These are phyloP conservation scores for Aspergillus affinis DNA, from an alignment of 495 filamentous ascomycete genomes.

Conservation along the genomic window DNA sequence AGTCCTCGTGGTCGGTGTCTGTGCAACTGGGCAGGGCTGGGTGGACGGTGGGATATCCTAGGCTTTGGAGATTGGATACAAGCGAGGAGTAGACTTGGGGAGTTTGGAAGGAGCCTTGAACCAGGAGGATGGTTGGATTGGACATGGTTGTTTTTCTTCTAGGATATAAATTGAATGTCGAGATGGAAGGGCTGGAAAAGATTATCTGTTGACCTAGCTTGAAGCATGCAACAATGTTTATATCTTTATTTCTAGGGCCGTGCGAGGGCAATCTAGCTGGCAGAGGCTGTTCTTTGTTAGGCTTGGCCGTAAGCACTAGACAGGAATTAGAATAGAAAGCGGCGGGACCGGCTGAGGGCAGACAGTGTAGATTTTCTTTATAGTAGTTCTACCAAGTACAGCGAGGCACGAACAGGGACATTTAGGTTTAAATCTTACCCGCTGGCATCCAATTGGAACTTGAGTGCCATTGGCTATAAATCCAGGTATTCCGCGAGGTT, in stretches of 20 bases:
- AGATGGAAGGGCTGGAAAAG: background rate
- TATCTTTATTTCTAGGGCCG: background rate
- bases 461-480: too few relatives aligned
- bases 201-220: too few relatives aligned
- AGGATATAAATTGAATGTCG: too few relatives aligned
- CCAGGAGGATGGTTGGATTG: slow-evolving; percentile 7
- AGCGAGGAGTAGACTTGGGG: slow-evolving; percentile 5
- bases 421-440: too few relatives aligned
- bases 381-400: too few relatives aligned
- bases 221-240: background rate
- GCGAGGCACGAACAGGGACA: too few relatives aligned
- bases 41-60: slow-evolving; percentile 3
- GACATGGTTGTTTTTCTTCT: background rate
- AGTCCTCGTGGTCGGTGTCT: slow-evolving; percentile 4
- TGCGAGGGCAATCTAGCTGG: background rate
- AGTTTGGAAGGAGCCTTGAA: slow-evolving; percentile 13
- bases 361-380: too few relatives aligned
- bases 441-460: too few relatives aligned
- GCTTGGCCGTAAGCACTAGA: background rate
- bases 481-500: too few relatives aligned
- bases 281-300: background rate
- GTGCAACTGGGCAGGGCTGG: slow-evolving; percentile 10
- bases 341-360: too few relatives aligned
- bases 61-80: background rate
- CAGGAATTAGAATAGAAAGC: too few relatives aligned